Evolutionary conservation across 2,329 filamentous ascomycete species (phyloP).

Genomic region (Xylaria polymorpha): DNA sequence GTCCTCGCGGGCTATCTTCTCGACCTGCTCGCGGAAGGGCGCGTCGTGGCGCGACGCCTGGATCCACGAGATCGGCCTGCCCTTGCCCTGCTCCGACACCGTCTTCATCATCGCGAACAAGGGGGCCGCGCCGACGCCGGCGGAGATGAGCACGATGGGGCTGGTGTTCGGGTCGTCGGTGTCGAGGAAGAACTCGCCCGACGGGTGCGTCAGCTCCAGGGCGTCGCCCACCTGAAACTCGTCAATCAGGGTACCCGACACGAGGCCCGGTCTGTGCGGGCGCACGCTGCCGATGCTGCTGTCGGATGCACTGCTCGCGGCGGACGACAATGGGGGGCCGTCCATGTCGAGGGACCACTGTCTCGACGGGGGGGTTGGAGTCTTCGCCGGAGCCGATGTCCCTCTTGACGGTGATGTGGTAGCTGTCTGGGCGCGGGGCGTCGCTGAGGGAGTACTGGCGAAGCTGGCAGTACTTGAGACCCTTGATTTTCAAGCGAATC

Average conservation of each 20-base stretch:
- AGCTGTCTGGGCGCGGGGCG: constrained; percentile 68
- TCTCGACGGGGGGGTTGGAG: constrained; percentile 38
- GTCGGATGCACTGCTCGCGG: constrained; percentile 49
- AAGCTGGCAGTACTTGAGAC: constrained; percentile 69
- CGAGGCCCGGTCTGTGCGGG: constrained; percentile 63
- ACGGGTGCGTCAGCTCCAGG: constrained; percentile 74
- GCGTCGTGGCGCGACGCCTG: constrained; percentile 65
- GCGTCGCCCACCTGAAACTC: constrained; percentile 69
- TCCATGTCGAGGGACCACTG: constrained; percentile 35
- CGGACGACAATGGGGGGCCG: constrained; percentile 46
- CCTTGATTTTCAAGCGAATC: constrained; percentile 67
- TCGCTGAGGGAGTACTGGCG: constrained; percentile 81
- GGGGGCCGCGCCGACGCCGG: constrained; percentile 70
- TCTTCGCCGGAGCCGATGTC: constrained; percentile 64
- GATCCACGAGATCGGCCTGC: constrained; percentile 67
- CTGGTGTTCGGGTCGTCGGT: constrained; percentile 53
- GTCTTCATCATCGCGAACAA: constrained; percentile 71
- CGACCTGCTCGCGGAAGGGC: constrained; percentile 66
- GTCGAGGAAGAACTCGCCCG: constrained; percentile 70
- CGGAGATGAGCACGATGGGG: constrained; percentile 70
- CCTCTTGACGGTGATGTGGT: constrained; percentile 78
- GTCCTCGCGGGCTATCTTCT: constrained; percentile 54
- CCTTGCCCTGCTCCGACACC: constrained; percentile 57
- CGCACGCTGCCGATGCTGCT: constrained; percentile 49
- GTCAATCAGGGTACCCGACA: constrained; percentile 77